Conservation (phyloP, 257 asterid species). For the Solanum pimpinellifolium region DNA sequence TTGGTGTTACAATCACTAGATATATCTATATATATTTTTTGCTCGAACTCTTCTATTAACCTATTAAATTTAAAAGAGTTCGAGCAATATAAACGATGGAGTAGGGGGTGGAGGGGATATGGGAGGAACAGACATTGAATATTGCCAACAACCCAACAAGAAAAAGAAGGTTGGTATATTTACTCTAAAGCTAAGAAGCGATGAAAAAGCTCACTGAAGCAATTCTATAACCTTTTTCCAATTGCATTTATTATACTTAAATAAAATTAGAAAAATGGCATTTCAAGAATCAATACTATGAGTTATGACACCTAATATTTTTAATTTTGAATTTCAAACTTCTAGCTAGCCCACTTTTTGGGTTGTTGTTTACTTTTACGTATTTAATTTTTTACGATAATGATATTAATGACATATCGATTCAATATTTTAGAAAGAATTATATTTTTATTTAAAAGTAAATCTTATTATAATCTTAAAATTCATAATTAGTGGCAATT, state of each 20-base stretch:
- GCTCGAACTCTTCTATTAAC: neutral
- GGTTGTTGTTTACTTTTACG: neutral
- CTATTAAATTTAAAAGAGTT: neutral
- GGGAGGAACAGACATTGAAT: constrained; percentile 15
- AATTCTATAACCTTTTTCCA: constrained; percentile 51
- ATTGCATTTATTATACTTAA: constrained; percentile 47
- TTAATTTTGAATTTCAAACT: neutral
- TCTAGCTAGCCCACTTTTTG: neutral
- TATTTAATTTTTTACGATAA: neutral
- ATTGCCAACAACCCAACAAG: constrained; percentile 29
- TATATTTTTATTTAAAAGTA: neutral
- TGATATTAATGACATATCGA: neutral
- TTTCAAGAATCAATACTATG: constrained; percentile 21
- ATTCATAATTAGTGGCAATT: neutral
- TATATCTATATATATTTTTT: neutral
- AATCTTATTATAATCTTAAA: neutral
- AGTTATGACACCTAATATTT: constrained; percentile 23
- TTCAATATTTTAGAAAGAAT: neutral
- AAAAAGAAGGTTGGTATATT: constrained; percentile 23
- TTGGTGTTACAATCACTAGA: too few species aligned
- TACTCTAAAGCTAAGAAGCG: constrained; percentile 27
- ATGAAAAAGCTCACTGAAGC: constrained; percentile 68
- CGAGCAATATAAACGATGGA: neutral
- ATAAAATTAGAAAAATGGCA: constrained; percentile 47
- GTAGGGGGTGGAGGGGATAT: neutral